phyloP scores from a whole-genome alignment of 192 early-diverging fungal species.

The Oehlia diaphana region DNA sequence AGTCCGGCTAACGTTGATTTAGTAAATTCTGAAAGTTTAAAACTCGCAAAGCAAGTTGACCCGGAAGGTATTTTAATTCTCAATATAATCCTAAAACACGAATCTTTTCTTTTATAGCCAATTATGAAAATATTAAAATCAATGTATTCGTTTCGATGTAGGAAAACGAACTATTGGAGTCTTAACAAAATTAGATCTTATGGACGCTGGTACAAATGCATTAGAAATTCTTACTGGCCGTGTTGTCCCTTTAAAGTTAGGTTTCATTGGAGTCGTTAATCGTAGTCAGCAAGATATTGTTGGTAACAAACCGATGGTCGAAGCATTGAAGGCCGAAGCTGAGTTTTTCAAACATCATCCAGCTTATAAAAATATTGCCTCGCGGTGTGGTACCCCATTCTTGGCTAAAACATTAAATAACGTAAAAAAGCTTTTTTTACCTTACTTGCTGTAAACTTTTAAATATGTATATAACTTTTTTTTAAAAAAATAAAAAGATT shows the following conservation, averaged over 20 bases:
- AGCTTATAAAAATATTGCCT: slow-evolving; percentile 69
- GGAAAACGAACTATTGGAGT: slow-evolving; percentile 73
- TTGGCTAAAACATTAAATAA: slow-evolving; percentile 68
- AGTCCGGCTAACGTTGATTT: slow-evolving; percentile 81
- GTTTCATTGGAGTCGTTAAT: slow-evolving; percentile 82
- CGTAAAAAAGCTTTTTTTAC: slow-evolving; percentile 28
- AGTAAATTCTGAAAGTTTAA: slow-evolving; percentile 83
- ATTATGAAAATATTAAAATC: neutral
- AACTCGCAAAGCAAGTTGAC: slow-evolving; percentile 84
- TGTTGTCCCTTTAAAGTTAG: slow-evolving; percentile 74
- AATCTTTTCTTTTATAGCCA: neutral
- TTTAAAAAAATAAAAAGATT: slow-evolving; percentile 43
- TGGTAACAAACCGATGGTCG: slow-evolving; percentile 68
- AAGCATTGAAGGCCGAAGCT: slow-evolving; percentile 63
- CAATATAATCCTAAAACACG: neutral
- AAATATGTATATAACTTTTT: neutral
- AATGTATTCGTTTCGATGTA: neutral
- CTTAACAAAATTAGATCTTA: slow-evolving; percentile 81
- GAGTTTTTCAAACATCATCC: slow-evolving; percentile 73
- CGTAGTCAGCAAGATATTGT: slow-evolving; percentile 81
- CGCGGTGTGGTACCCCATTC: slow-evolving; percentile 71
- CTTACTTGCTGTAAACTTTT: no score
- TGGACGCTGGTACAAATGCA: slow-evolving; percentile 83
- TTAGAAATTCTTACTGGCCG: slow-evolving; percentile 77
- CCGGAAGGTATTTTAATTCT: slow-evolving; percentile 55